A percentile compares a stretch with the other conserved stretches of the same genome.
phyloP scores from a whole-genome alignment of 2,329 filamentous ascomycete genomes.

The Penicillium sp. region DNA sequence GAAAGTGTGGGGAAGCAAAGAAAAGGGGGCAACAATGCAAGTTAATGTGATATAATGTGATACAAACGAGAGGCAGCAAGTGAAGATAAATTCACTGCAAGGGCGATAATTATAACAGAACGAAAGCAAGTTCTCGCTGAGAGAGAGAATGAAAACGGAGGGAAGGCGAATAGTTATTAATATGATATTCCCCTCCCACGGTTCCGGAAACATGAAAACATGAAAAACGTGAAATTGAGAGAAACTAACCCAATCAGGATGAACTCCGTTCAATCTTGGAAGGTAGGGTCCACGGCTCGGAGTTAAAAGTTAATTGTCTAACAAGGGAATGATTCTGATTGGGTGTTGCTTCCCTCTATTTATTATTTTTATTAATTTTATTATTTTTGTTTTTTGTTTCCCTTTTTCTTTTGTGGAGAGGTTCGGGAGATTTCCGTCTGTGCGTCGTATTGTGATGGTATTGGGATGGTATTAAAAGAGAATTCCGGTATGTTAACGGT shows the following conservation, averaged over 20 bases:
- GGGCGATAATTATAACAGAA: not conserved
- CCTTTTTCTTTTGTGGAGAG: not conserved
- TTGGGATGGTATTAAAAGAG: not conserved
- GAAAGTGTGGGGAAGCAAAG: not conserved
- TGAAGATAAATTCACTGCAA: conserved; percentile 8
- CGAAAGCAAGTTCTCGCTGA: not conserved
- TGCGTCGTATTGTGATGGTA: not conserved
- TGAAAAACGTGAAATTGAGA: not conserved
- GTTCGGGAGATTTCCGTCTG: not conserved
- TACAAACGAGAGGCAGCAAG: conserved; percentile 9
- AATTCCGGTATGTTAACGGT: not conserved
- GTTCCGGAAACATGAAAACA: not conserved
- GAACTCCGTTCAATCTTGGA: not conserved
- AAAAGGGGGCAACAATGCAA: not conserved
- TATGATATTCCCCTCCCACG: not conserved
- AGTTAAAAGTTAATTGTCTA: not conserved
- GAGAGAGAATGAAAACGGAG: conserved; percentile 4
- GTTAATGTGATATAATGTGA: not conserved
- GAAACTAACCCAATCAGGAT: not conserved
- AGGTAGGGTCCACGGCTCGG: not conserved
- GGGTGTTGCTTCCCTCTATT: not conserved
- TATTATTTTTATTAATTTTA: too few relatives aligned
- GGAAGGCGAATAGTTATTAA: conserved; percentile 7
- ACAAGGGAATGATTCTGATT: not conserved
- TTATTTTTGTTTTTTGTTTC: not conserved